Evolutionary conservation across 257 asterid genomes (phyloP).

Genomic region (Solanum pennellii): DNA sequence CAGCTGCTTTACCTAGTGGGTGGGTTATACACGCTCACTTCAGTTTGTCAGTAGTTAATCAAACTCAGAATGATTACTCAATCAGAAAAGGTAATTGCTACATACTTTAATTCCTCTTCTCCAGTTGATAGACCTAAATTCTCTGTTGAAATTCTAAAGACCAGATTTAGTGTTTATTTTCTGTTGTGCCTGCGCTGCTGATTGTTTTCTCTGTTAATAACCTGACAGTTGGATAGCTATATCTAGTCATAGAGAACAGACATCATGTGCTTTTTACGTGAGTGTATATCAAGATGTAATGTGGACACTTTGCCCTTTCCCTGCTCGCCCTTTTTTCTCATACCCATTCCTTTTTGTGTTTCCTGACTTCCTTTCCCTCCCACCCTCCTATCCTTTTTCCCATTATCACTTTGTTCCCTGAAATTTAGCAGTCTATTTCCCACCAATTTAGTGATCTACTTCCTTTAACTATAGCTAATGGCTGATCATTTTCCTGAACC

Average conservation of each 20-base stretch:
- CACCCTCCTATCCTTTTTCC: neutral
- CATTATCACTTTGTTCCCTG: neutral
- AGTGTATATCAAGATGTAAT: neutral
- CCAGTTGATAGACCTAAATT: neutral
- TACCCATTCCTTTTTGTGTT: neutral
- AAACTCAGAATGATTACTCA: conserved; percentile 25
- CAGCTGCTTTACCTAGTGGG: conserved; percentile 27
- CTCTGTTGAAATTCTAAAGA: neutral
- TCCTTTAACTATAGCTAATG: neutral
- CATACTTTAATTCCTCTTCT: neutral
- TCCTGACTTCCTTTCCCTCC: neutral
- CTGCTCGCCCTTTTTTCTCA: neutral
- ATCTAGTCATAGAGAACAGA: neutral
- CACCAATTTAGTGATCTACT: neutral
- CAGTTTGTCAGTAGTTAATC: conserved; percentile 41
- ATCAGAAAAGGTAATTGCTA: conserved; percentile 29
- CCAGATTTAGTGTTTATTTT: neutral
- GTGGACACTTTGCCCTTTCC: neutral
- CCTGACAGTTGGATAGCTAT: neutral
- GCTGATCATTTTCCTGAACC: neutral
- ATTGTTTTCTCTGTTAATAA: neutral
- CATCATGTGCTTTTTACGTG: neutral
- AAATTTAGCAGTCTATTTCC: neutral
- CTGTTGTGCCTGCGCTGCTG: neutral
- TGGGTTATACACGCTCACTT: conserved; percentile 44